Evolutionary conservation across 148 eudicot genomes (phyloP), one percentile per base, ranked within the genome.

Genomic region (Talinum fruticosum): DNA sequence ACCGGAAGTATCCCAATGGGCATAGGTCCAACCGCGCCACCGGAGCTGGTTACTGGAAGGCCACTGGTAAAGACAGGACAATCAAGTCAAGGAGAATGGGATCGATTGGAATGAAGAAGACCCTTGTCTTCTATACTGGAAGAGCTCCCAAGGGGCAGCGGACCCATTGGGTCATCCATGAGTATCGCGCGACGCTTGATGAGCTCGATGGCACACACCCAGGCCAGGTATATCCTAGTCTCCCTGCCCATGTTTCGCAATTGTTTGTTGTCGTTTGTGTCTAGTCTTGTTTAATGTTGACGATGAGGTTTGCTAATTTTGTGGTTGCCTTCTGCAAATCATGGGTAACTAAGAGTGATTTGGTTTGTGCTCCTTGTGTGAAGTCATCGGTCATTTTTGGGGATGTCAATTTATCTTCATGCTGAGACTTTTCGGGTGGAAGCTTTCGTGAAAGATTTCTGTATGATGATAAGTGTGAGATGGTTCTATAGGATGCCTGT

Each of bases 141-240:
- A 94, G 99, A 71, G 98, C 99, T 74, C 99, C 99, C 5, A 89
- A 86, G 70, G 99, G 99, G 36, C 54, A 85, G 81, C 85, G 98
- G 76, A 93, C 93, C 45, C 69, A 87, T 76, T 96, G 99, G 99
- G 98, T 96, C 44, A 96, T 96, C 69, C 99, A 96, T 41, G 99
- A 96, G 88, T 96, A 96, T 74, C 89, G 91, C 44, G 74, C 99
- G 14, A 91, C 92, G 8, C 83, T 84, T 51, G 75, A 78, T 75
- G 94, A 88, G 59, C 92, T 96, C 19, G 93, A 96, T 80, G 97
- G 99, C 69, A 87, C 93, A 16, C 84, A 84, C 54, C 97, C 99
- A 0, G 99, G 98, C 2, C 99, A 96, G 99, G 99, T 96, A 79
- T 66, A 75, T 19, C 5, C 35, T 36, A 16, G 1, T 28, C 47